These are phyloP conservation scores for Leishmania tarentolae DNA, from an alignment of 208 protist species.

Conservation along the genomic window DNA sequence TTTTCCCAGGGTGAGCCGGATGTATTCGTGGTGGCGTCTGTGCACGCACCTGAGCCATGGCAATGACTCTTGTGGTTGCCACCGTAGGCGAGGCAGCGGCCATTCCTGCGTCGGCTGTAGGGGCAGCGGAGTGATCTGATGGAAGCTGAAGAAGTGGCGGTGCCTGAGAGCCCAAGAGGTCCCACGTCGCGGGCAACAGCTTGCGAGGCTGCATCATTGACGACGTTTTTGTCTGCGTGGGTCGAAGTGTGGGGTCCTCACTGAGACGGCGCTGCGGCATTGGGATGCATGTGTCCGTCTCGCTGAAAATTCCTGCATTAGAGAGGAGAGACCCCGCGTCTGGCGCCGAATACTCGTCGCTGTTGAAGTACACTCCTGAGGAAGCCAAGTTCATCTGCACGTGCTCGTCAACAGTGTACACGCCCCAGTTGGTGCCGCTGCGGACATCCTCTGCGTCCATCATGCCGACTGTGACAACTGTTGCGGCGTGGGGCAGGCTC, in stretches of 20 bases:
- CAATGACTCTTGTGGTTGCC: not conserved
- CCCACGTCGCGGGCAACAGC: not conserved
- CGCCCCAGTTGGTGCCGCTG: not conserved
- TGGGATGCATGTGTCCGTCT: not conserved
- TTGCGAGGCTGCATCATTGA: not conserved
- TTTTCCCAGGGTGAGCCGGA: not conserved
- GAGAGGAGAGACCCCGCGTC: not conserved
- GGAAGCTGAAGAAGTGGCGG: not conserved
- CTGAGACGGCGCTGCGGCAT: not conserved
- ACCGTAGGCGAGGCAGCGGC: not conserved
- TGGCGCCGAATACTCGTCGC: not conserved
- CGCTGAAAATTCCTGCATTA: not conserved
- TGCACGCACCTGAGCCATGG: too few relatives aligned
- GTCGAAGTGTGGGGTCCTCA: not conserved
- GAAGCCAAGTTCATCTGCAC: not conserved
- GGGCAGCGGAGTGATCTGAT: not conserved
- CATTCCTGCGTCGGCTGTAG: not conserved
- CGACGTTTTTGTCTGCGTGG: not conserved
- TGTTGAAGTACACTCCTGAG: not conserved
- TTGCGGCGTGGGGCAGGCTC: not conserved
- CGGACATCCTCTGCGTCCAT: not conserved
- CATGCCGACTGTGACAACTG: not conserved
- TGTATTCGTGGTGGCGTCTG: not conserved
- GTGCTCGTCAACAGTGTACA: not conserved
- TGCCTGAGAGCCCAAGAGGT: not conserved